Conservation (phyloP, 768 basidiomycete genomes). For the Kwoniella mangroviensis region DNA sequence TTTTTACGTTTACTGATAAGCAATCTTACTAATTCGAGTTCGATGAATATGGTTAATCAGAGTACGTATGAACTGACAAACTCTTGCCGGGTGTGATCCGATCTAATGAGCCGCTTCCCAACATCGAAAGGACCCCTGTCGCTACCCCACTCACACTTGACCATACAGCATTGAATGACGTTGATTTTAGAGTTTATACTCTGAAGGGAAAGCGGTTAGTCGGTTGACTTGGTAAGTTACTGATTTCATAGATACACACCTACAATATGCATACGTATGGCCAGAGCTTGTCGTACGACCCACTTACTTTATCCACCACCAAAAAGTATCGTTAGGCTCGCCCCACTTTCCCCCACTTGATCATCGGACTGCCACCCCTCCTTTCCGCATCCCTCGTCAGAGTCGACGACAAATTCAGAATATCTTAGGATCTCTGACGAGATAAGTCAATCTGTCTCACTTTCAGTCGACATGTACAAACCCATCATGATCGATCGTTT, state of each 20-base stretch:
- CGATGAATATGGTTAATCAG: too few species aligned
- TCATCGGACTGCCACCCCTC: neutral
- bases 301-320: neutral
- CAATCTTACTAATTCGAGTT: neutral
- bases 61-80: too few species aligned
- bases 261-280: too few species aligned
- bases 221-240: too few species aligned
- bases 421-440: neutral
- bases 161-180: neutral
- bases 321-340: too few species aligned
- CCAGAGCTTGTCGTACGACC: too few species aligned
- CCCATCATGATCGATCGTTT: neutral
- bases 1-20: neutral
- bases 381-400: conserved; percentile 3
- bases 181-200: neutral
- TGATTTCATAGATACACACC: too few species aligned
- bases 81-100: neutral
- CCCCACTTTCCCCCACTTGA: neutral
- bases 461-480: neutral
- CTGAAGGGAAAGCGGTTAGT: neutral
- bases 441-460: neutral
- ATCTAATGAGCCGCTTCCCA: neutral
- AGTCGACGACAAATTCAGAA: neutral
- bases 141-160: neutral
- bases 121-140: conserved; percentile 1